Evolutionary conservation across 2,329 filamentous ascomycete genomes (phyloP).

Genomic region (Penicillium sp.): DNA sequence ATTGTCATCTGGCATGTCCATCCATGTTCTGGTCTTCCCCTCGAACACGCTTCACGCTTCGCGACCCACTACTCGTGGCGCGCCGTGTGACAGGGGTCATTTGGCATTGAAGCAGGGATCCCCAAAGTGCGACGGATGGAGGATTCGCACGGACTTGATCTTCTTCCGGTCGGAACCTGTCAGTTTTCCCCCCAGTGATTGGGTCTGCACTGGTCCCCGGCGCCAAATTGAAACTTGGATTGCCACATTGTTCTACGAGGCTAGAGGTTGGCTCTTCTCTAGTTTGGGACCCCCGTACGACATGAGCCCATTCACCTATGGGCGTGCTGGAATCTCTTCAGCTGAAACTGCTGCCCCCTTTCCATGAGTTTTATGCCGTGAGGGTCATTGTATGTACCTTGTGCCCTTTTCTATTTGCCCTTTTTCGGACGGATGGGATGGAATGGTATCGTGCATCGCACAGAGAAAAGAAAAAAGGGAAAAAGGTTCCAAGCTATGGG

Average conservation of each 20-base stretch:
- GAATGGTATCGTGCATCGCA: too few species aligned
- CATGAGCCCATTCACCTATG: not conserved
- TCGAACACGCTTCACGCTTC: constrained; percentile 18
- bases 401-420: not conserved
- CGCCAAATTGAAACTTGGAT: constrained; percentile 28
- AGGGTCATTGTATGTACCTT: not conserved
- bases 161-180: not conserved
- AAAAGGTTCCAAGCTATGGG: constrained; percentile 1
- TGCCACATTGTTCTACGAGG: constrained; percentile 21
- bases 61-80: constrained; percentile 15
- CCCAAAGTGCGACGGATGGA: constrained; percentile 5
- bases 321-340: not conserved
- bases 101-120: constrained; percentile 17
- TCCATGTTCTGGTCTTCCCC: constrained; percentile 2
- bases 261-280: constrained; percentile 1
- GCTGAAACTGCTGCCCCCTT: not conserved
- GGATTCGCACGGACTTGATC: constrained; percentile 15
- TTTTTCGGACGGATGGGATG: too few species aligned
- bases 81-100: constrained; percentile 26
- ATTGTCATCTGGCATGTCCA: constrained; percentile 18
- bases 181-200: constrained; percentile 7
- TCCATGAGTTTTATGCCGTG: too few species aligned
- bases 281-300: not conserved
- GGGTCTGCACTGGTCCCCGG: constrained; percentile 3
- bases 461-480: too few species aligned